A percentile compares a stretch with the other conserved stretches of the same genome.
These are phyloP conservation scores for Epichloe elymi DNA, from an alignment of 2,329 filamentous ascomycete species.

Conservation along the genomic window DNA sequence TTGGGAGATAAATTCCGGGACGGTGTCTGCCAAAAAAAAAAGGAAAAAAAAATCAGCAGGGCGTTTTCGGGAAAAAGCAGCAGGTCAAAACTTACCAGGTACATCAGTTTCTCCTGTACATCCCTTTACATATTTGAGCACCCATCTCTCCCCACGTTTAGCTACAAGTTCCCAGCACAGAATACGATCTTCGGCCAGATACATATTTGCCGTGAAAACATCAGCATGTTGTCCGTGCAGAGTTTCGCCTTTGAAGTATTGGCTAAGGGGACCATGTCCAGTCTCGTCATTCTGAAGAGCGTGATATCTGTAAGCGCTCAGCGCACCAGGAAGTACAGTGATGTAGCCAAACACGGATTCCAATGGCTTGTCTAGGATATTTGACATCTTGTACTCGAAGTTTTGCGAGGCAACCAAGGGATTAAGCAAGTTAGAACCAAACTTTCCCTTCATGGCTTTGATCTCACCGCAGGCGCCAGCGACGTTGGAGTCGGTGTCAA, in stretches of 20 bases:
- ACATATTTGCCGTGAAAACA: constrained; percentile 97
- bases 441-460: constrained; percentile 87
- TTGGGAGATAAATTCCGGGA: constrained; percentile 95
- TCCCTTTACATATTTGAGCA: constrained; percentile 93
- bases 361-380: constrained; percentile 93
- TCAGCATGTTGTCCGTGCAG: constrained; percentile 92
- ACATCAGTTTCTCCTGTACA: constrained; percentile 97
- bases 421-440: constrained; percentile 73
- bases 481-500: constrained; percentile 94
- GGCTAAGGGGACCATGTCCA: constrained; percentile 85
- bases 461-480: constrained; percentile 96
- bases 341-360: constrained; percentile 98
- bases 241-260: constrained; percentile 99
- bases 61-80: background rate
- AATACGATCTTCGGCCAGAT: constrained; percentile 79
- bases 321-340: constrained; percentile 84
- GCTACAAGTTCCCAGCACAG: constrained; percentile 92
- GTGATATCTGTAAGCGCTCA: constrained; percentile 92
- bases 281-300: constrained; percentile 94
- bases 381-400: constrained; percentile 99
- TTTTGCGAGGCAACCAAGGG: constrained; percentile 94
- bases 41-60: background rate
- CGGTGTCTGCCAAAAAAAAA: constrained; percentile 45
- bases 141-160: constrained; percentile 89
- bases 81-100: constrained; percentile 52